Base-by-base conservation (phyloP, 768 basidiomycete genomes). In the Tephrocybe sp. region DNA sequence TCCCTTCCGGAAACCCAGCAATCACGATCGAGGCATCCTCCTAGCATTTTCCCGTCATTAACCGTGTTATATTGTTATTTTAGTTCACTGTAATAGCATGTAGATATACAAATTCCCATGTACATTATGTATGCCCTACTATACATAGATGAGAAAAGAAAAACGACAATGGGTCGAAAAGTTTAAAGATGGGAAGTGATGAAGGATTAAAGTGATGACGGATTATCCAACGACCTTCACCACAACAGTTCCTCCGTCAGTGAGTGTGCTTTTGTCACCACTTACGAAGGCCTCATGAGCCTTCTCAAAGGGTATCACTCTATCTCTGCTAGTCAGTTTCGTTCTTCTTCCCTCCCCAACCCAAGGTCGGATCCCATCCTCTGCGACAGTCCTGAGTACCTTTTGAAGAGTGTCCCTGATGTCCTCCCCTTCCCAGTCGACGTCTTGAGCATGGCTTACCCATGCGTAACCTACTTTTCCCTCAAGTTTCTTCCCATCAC, bases 391-490 rank as follows among this genome's bases (percentile, higher is more conserved):
- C 72, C 55, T 26, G 46, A 81, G 38, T 8, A 79, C 71, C 33
- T 66, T 70, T 4, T 67, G 70, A 44, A 82, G 57, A 40, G 68
- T 76, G 51, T 76, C 75, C 5, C 82, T 73, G 47, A 92, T 78
- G 64, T 90, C 86, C 50, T 83, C 78, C 23, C 91, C 91, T 60
- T 92, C 88, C 77, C 84, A 86, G 65, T 93, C 91, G 25, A 92
- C 81, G 62, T 92, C 91, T 54, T 88, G 86, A 30, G 83, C 81
- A 33, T 84, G 71, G 62, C 81, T 85, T n/a, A 93, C 81, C 90
- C 90, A 93, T 17, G 85, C 82, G 65, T 93, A 93, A 41, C 83
- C 84, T 24, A 90, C 83, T 51, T 74, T 73, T 44, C 72, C 65
- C 28, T 63, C 65, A 17, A 68, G 57, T 39, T 68, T 62, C 55